Evolutionary conservation across 345 rosid genomes (phyloP).

Genomic region (Viola odorata): DNA sequence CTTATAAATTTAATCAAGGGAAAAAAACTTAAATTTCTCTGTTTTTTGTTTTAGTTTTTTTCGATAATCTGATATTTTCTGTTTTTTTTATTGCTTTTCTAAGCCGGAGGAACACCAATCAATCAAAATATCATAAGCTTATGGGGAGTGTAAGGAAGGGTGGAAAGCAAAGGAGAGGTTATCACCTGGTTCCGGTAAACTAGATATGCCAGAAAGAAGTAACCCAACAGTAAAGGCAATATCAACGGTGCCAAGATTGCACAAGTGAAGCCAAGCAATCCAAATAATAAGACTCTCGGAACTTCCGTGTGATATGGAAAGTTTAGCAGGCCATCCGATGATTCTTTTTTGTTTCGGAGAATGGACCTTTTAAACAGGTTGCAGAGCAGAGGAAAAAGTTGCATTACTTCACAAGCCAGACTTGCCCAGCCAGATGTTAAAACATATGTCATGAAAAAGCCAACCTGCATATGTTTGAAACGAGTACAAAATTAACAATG

Average conservation of each 20-base stretch:
- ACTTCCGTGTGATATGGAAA: constrained; percentile 88
- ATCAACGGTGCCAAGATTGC: constrained; percentile 80
- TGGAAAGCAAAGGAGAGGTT: constrained; percentile 11
- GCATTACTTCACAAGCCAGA: constrained; percentile 70
- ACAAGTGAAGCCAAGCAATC: constrained; percentile 80
- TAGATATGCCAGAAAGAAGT: constrained; percentile 63
- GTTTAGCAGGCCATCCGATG: constrained; percentile 33
- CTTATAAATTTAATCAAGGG: too few relatives aligned
- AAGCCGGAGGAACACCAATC: too few relatives aligned
- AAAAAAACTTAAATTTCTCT: too few relatives aligned
- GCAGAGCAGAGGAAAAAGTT: constrained; percentile 50
- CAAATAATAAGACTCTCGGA: constrained; percentile 73
- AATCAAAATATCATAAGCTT: too few relatives aligned
- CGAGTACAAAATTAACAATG: too few relatives aligned
- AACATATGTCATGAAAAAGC: constrained; percentile 86
- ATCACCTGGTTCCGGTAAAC: constrained; percentile 79
- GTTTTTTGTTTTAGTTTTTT: too few relatives aligned
- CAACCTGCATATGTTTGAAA: constrained; percentile 50
- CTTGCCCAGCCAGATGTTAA: constrained; percentile 90
- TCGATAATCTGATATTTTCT: too few relatives aligned
- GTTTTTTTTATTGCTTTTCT: too few relatives aligned
- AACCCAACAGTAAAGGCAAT: constrained; percentile 65
- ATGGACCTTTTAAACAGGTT: constrained; percentile 42
- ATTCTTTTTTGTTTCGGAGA: constrained; percentile 37
- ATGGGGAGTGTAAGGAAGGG: too few relatives aligned